Evolutionary conservation across 805 yeast species (phyloP), one percentile per base, ranked within the genome.

Genomic region (Metschnikowia henanensis): DNA sequence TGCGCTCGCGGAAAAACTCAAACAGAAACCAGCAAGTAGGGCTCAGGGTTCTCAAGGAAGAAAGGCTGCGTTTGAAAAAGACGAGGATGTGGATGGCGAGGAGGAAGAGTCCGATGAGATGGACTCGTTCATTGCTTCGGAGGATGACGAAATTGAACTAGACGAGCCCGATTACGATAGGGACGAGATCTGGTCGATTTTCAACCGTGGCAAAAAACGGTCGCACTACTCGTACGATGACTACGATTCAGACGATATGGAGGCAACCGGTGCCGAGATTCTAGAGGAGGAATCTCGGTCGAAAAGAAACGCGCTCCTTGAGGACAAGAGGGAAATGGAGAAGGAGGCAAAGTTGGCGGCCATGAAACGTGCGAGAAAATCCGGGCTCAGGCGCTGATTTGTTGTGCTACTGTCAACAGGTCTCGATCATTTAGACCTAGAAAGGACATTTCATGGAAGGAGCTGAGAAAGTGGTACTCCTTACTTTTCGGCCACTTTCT

Each of bases 181-280:
- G 34, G 90, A 86, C 50, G 96, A 90, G 62, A 91, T 92, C 36
- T 89, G 97, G 97, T 79, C 82, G 16, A 76, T 92, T 64, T 86
- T 91, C 62, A 83, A 81, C 57, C 73, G 78, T 45, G 88, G 90
- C 3, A 74, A 73, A 46, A 71, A 75, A 42, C 69, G 88, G 35
- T 54, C 68, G 0, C 64, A 72, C 33, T 74, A 70, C 48, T 60
- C 68, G 21, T 80, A 77, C 43, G 77, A 73, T 42, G 75, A 77
- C 47, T 61, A 62, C 41, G 67, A 67, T 6, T 77, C 76, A 25
- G 82, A 76, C 45, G 89, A 87, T 56, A 92, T 94, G 97, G 98
- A 92, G 60, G 97, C 97, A 3, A 84, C 94, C 1, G 97, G 97
- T 21, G 83, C 83, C 21, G 97, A 92, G 50, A 80, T 94, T 19